phyloP scores from a whole-genome alignment of 768 basidiomycete species.

The Rhizopogon rudus region DNA sequence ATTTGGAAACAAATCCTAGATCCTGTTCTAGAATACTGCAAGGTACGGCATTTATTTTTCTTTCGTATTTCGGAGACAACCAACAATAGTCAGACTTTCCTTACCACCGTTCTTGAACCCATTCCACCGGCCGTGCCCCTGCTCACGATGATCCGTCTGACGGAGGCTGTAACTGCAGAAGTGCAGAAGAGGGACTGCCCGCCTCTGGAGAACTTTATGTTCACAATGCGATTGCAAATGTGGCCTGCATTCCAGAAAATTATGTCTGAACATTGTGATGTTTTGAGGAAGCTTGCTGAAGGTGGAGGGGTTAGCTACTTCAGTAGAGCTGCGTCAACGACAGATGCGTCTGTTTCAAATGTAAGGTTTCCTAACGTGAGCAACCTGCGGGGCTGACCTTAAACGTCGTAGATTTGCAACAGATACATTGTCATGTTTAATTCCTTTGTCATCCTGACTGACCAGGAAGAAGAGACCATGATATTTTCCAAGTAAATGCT shows the following conservation, averaged over 20 bases:
- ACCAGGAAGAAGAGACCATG: slow-evolving; percentile 90
- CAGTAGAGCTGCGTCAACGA: slow-evolving; percentile 55
- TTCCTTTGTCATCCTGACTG: slow-evolving; percentile 74
- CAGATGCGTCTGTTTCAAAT: slow-evolving; percentile 59
- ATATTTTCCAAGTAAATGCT: slow-evolving; percentile 81
- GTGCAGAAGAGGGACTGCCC: slow-evolving; percentile 74
- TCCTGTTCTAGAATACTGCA: slow-evolving; percentile 81
- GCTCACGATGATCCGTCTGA: slow-evolving; percentile 87
- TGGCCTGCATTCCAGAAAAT: slow-evolving; percentile 93
- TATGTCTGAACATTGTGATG: slow-evolving; percentile 80
- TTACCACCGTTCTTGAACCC: slow-evolving; percentile 64
- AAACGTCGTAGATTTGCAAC: slow-evolving; percentile 50
- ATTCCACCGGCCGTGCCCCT: slow-evolving; percentile 71
- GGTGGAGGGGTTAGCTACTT: slow-evolving; percentile 60
- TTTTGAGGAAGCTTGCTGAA: slow-evolving; percentile 79
- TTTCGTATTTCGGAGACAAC: not conserved
- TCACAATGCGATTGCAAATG: slow-evolving; percentile 75
- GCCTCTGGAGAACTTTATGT: slow-evolving; percentile 79
- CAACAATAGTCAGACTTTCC: slow-evolving; percentile 49
- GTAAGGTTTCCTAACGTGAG: slow-evolving; percentile 32
- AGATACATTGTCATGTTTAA: slow-evolving; percentile 82
- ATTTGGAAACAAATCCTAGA: slow-evolving; percentile 95
- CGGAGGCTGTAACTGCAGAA: slow-evolving; percentile 72
- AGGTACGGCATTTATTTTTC: slow-evolving; percentile 39
- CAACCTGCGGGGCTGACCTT: not conserved